These are phyloP conservation scores for Scheffersomyces stipitis DNA, from an alignment of 805 yeast species.

Conservation along the genomic window DNA sequence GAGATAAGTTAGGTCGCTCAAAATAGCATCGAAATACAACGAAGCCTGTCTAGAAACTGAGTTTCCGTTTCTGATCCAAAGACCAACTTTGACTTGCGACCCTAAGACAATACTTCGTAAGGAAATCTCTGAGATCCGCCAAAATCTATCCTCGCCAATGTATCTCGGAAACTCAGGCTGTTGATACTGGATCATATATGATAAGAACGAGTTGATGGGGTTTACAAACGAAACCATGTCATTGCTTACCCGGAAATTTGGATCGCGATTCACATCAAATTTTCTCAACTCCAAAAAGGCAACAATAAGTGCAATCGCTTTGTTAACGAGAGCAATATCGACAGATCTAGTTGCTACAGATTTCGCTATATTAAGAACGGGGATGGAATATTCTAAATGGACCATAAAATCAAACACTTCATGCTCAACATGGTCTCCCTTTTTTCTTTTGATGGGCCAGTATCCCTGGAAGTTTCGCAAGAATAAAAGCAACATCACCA, in stretches of 20 bases:
- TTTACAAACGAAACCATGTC: conserved; percentile 57
- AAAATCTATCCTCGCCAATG: conserved; percentile 39
- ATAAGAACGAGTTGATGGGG: conserved; percentile 58
- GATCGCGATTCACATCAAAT: too few species aligned
- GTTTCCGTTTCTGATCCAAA: conserved; percentile 75
- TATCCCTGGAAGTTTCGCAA: conserved; percentile 58
- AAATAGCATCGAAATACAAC: conserved; percentile 43
- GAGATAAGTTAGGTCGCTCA: conserved; percentile 40
- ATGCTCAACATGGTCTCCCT: conserved; percentile 66
- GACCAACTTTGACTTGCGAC: conserved; percentile 61
- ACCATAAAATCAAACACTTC: conserved; percentile 52
- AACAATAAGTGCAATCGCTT: conserved; percentile 10
- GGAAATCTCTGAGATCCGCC: conserved; percentile 59
- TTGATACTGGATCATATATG: conserved; percentile 39
- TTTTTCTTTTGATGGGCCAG: conserved; percentile 54
- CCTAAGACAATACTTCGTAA: conserved; percentile 60
- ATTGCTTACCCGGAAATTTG: conserved; percentile 43
- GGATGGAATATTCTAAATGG: conserved; percentile 49
- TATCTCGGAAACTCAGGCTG: conserved; percentile 29
- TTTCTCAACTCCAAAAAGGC: conserved; percentile 29
- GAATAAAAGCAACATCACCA: conserved; percentile 45
- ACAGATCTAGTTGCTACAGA: conserved; percentile 24
- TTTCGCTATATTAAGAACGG: conserved; percentile 43
- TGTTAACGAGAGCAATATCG: conserved; percentile 1
- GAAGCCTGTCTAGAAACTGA: conserved; percentile 51